These are phyloP conservation scores for Stromatinia cepivora DNA, from an alignment of 2,329 filamentous ascomycete species.

Conservation along the genomic window DNA sequence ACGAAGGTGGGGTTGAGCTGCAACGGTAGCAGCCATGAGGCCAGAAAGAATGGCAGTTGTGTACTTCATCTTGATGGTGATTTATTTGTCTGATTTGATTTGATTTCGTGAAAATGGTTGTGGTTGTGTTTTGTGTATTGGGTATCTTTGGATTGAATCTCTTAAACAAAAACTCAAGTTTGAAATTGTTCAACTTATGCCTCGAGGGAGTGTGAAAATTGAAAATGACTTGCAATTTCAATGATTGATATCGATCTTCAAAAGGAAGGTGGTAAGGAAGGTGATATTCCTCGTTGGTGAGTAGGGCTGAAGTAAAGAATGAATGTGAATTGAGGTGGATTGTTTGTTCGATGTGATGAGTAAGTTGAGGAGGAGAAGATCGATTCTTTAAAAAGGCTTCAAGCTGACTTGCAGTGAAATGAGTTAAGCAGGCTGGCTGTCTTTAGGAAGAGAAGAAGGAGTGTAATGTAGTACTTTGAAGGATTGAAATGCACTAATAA, in stretches of 20 bases:
- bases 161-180: not conserved
- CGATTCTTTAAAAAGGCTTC: constrained; percentile 13
- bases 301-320: constrained; percentile 17
- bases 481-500: constrained; percentile 12
- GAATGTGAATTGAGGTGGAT: constrained; percentile 14
- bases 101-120: not conserved
- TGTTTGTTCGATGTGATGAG: not conserved
- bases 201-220: constrained; percentile 17
- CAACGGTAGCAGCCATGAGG: constrained; percentile 35
- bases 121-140: not conserved
- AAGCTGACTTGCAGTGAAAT: constrained; percentile 17
- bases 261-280: constrained; percentile 25
- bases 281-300: constrained; percentile 5
- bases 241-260: constrained; percentile 17
- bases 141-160: constrained; percentile 14
- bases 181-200: constrained; percentile 1
- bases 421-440: constrained; percentile 19
- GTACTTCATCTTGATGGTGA: constrained; percentile 42
- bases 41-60: constrained; percentile 38
- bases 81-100: constrained; percentile 4
- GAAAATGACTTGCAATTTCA: constrained; percentile 20
- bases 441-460: constrained; percentile 15
- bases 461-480: constrained; percentile 18
- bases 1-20: constrained; percentile 41
- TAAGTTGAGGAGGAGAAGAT: not conserved